Conservation (phyloP, 2,329 filamentous ascomycete species). For the Diaporthe australafricana region DNA sequence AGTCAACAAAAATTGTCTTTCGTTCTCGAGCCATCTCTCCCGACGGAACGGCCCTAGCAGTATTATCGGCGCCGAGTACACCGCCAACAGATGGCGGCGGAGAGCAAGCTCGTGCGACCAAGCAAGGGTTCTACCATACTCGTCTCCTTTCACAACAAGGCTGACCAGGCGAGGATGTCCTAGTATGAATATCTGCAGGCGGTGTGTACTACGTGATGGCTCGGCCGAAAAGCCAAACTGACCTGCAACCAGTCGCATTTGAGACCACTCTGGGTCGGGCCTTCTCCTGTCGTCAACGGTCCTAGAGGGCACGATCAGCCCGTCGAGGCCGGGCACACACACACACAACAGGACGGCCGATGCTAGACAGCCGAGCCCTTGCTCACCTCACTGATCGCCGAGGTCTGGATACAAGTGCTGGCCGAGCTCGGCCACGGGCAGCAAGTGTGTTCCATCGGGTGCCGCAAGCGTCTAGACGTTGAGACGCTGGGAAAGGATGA, state of each 20-base stretch:
- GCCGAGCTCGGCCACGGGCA: conserved; percentile 16
- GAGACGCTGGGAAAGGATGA: background rate
- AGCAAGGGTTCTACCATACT: background rate
- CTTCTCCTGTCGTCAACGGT: background rate
- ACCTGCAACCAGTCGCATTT: background rate
- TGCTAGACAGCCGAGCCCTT: background rate
- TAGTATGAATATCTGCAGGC: background rate
- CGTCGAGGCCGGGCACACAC: background rate
- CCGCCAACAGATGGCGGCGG: background rate
- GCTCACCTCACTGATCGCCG: background rate
- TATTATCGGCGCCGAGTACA: background rate
- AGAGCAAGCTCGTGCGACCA: background rate
- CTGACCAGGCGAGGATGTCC: background rate
- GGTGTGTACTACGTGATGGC: background rate
- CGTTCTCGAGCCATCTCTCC: background rate
- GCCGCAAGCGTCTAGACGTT: background rate
- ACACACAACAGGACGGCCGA: background rate
- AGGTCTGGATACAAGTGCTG: background rate
- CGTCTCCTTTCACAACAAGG: background rate
- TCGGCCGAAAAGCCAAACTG: background rate
- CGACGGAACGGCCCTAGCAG: background rate
- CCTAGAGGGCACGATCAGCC: background rate
- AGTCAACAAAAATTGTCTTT: background rate
- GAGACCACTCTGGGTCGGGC: background rate
- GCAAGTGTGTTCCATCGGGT: conserved; percentile 5